A percentile compares a stretch with the other conserved stretches of the same genome.
phyloP scores from a whole-genome alignment of 1,284 basidiomycete species.

The Grifola frondosa region DNA sequence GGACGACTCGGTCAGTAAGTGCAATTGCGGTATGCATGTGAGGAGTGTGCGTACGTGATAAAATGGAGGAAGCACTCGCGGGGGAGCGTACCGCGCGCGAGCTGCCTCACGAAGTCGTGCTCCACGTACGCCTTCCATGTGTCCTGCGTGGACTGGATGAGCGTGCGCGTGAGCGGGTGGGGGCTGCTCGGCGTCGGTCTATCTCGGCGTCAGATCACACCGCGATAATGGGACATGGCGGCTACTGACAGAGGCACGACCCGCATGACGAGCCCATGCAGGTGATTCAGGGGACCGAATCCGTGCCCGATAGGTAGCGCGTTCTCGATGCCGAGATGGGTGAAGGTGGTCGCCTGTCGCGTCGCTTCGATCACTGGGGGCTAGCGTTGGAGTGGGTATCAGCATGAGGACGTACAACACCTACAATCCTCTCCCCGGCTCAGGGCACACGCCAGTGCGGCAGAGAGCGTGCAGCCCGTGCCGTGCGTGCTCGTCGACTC shows the following conservation, averaged over 20 bases:
- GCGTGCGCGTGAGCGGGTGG: constrained; percentile 67
- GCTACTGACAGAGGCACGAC: constrained; percentile 58
- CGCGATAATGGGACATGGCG: not conserved
- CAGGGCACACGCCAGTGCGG: constrained; percentile 75
- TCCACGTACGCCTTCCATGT: constrained; percentile 79
- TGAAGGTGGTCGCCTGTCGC: constrained; percentile 65
- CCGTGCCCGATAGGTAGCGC: constrained; percentile 76
- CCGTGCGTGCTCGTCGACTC: constrained; percentile 83
- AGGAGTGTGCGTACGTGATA: constrained; percentile 60
- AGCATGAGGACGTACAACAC: constrained; percentile 21
- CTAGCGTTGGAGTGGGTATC: not conserved
- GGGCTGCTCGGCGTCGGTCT: constrained; percentile 64
- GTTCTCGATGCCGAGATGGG: constrained; percentile 74
- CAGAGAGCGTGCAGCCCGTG: constrained; percentile 90
- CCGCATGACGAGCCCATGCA: constrained; percentile 57
- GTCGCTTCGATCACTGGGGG: constrained; percentile 58
- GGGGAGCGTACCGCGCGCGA: constrained; percentile 72
- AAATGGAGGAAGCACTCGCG: constrained; percentile 78
- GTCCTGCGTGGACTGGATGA: constrained; percentile 56
- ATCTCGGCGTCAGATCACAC: not conserved
- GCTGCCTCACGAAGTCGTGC: constrained; percentile 79
- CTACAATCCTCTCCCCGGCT: constrained; percentile 52
- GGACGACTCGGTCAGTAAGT: not conserved
- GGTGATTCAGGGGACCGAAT: constrained; percentile 86
- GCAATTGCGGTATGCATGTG: no score